Evolutionary conservation across 345 rosid species (phyloP).

Genomic region (Noccaea bulbosa): DNA sequence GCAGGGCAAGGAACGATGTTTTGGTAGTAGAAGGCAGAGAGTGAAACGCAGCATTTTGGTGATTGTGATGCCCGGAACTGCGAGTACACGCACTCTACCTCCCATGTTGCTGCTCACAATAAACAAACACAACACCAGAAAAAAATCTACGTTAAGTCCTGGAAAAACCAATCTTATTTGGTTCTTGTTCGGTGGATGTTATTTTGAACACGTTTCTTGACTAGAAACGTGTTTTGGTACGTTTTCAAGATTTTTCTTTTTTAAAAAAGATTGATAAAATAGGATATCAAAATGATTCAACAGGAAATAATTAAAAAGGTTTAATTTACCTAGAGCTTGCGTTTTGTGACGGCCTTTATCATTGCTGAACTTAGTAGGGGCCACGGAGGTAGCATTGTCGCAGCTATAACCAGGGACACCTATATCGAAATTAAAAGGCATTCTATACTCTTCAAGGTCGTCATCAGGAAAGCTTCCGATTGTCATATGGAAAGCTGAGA

Average conservation of each 20-base stretch:
- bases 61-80: conserved; percentile 60
- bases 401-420: conserved; percentile 80
- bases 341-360: conserved; percentile 78
- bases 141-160: not conserved
- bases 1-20: conserved; percentile 70
- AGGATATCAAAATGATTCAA: not conserved
- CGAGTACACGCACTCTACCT: conserved; percentile 69
- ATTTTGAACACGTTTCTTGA: too few relatives aligned
- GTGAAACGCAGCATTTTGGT: conserved; percentile 87
- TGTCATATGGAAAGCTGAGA: conserved; percentile 57
- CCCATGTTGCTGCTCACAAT: conserved; percentile 65
- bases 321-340: conserved; percentile 60
- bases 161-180: not conserved
- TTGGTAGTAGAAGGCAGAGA: conserved; percentile 71
- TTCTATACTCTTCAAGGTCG: conserved; percentile 26
- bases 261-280: not conserved
- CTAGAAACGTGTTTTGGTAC: too few relatives aligned
- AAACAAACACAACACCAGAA: conserved; percentile 5
- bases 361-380: conserved; percentile 48
- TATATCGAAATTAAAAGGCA: conserved; percentile 65
- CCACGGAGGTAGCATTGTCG: conserved; percentile 45
- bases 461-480: conserved; percentile 40
- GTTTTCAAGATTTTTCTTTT: too few relatives aligned
- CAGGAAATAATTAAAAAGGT: not conserved
- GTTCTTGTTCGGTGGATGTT: too few relatives aligned